These are phyloP conservation scores for Leccinum barrowsii DNA, from an alignment of 768 basidiomycete species.

Conservation along the genomic window DNA sequence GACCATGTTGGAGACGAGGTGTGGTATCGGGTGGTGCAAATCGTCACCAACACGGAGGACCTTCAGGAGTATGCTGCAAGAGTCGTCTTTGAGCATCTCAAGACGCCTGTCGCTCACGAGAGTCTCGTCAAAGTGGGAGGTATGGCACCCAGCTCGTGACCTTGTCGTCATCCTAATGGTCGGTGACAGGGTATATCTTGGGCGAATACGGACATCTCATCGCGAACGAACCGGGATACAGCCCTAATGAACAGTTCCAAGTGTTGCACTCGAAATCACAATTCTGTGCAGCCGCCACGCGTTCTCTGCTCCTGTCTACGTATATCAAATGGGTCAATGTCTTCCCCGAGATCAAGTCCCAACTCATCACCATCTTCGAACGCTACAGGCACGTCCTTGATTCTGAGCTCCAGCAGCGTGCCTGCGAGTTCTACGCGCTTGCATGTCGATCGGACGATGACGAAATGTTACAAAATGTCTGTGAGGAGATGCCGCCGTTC, in stretches of 20 bases:
- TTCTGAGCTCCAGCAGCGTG: conserved; percentile 95
- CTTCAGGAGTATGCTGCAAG: conserved; percentile 94
- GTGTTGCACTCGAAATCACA: conserved; percentile 92
- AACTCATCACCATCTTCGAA: conserved; percentile 92
- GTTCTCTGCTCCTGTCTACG: conserved; percentile 62
- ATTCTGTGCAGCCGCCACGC: conserved; percentile 87
- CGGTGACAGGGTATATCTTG: conserved; percentile 81
- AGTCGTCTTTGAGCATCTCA: conserved; percentile 87
- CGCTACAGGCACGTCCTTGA: conserved; percentile 97
- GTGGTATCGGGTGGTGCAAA: conserved; percentile 98
- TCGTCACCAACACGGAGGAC: conserved; percentile 98
- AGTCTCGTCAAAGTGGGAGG: conserved; percentile 95
- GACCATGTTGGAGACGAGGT: conserved; percentile 99
- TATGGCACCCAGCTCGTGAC: conserved; percentile 32
- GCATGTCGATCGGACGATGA: conserved; percentile 85
- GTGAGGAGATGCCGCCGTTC: conserved; percentile 99
- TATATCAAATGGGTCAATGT: conserved; percentile 99
- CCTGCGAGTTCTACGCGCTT: conserved; percentile 94
- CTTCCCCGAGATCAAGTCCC: conserved; percentile 96
- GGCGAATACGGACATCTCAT: conserved; percentile 99
- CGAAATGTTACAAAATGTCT: conserved; percentile 88
- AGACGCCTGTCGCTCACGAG: conserved; percentile 81
- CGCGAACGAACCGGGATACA: conserved; percentile 91
- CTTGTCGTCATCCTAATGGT: conserved; percentile 10
- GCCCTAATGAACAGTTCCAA: conserved; percentile 92